Base-by-base conservation (phyloP, 148 eudicot species). In the Vaccinium macrocarpon region DNA sequence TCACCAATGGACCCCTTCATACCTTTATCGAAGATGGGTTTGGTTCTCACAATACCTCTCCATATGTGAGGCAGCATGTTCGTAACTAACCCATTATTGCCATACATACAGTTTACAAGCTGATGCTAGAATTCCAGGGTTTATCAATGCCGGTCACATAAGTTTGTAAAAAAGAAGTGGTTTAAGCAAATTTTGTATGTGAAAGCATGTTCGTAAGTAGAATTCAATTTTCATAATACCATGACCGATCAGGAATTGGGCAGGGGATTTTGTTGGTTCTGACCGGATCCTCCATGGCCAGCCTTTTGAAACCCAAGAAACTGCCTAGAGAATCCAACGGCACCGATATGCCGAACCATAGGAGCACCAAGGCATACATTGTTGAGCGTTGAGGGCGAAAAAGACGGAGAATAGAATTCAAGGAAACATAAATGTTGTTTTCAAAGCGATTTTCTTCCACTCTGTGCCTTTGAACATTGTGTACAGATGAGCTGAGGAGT, bases 291-390 rank as follows among this genome's bases (percentile, higher is more conserved):
- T 52, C 81, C 61, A 78, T 52, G 14, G n/a, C 46, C 1, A 48
- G 64, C 32, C 8, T 53, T 78, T 53, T 53, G 42, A 78, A 78
- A 14, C 21, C 81, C 64, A 53, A 25, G n/a, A 25, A 78, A 78
- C 62, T 53, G 81, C 64, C 81, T 1, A 53, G 2, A 10, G 53
- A 78, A 23, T 52, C 81, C 11, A 53, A 53, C 14, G 81, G 81
- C n/a, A 25, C 46, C 32, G 81, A 78, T 52, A 55, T 53, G 48
- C 61, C 61, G 27, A 78, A 78, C 81, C 81, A 78, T 78, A 78
- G 27, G 1, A 55, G 42, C 42, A 78, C 62, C 1, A 78, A 38
- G 16, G 81, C n/a, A 14, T 50, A n/a, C 32, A 77, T 51, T 77
- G 80, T 77, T 13, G 46, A 25, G 79, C 55, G 0, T 50, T 51